Percentiles rank a stretch among this genome's conserved stretches.
phyloP scores from a whole-genome alignment of 306 rosid genomes.

The Glycyrrhiza uralensis region DNA sequence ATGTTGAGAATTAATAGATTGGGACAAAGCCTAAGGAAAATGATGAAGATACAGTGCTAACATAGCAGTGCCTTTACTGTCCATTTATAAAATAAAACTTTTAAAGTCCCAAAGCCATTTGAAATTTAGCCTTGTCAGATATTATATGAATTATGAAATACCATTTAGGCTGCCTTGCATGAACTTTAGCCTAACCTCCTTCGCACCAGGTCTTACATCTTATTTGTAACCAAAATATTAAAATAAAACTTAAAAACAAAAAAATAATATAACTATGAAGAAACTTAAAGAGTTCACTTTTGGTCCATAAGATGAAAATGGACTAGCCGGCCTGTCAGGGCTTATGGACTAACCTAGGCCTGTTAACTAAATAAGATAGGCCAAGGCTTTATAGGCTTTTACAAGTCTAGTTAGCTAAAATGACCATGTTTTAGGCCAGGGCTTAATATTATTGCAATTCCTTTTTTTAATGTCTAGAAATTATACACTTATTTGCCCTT shows the following conservation, averaged over 20 bases:
- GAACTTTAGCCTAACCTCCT: neutral
- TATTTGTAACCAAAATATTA: no score
- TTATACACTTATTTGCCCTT: neutral
- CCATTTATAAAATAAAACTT: neutral
- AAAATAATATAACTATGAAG: neutral
- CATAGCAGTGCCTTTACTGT: neutral
- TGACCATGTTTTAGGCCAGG: neutral
- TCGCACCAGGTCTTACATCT: no score
- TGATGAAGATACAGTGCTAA: neutral
- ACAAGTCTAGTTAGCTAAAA: neutral
- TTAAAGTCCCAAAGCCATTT: neutral
- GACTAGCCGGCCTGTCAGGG: neutral
- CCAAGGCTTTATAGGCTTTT: neutral
- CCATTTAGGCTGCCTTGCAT: neutral
- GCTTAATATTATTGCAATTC: neutral
- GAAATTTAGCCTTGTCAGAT: neutral
- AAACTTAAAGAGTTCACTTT: neutral
- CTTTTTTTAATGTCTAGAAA: neutral
- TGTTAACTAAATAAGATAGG: neutral
- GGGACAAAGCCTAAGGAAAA: neutral
- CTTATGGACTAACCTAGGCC: neutral
- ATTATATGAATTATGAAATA: neutral
- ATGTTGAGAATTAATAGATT: neutral
- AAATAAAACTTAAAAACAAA: no score
- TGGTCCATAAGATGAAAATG: neutral